Base-by-base conservation (phyloP, 2,329 filamentous ascomycete species). In the Simplicillium aogashimaense region DNA sequence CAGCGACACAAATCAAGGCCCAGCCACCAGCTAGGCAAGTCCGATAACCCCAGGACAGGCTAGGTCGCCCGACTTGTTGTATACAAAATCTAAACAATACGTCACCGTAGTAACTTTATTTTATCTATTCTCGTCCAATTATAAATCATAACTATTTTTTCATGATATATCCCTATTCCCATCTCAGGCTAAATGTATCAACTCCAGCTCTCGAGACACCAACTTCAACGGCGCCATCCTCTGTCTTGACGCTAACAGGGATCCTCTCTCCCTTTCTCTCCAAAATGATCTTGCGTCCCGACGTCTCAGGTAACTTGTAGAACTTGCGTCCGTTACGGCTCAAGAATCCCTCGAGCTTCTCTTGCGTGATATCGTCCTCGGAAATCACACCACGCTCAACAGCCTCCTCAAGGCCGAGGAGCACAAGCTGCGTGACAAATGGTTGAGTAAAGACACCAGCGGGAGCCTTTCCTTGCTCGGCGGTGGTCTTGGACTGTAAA, bases 381-480 rank as follows among this genome's bases (percentile, higher is more conserved):
- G 54, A 53, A 35, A 80, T 66, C 29, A 72, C 66, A 2, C 70
- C 72, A 10, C 69, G 64, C 45, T 66, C 64, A 4, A 82, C 64
- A 4, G 71, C 83, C 49, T 76, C 72, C 57, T 83, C 74, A 32
- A 87, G 61, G 1, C 67, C 72, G 29, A 65, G 52, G 17, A 87
- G 62, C 36, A 86, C 79, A 36, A 80, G 69, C 40, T 78, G 77
- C 2, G 78, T 68, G 0, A 78, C 78, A 54, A 79, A 79, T 4
- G 81, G 80, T 62, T 90, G 85, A 1, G 85, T 89, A 57, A 87
- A 90, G 34, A 89, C 83, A 4, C 85, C 85, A 0, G 85, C 85
- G 0, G 81, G 76, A 1, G 79, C 73, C 55, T 66, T 72, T 36
- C 67, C 68, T 37, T 64, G 70, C 39, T 55, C 53, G 7, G 55